Conservation (phyloP, 306 rosid genomes). For the Carpinus viminea region DNA sequence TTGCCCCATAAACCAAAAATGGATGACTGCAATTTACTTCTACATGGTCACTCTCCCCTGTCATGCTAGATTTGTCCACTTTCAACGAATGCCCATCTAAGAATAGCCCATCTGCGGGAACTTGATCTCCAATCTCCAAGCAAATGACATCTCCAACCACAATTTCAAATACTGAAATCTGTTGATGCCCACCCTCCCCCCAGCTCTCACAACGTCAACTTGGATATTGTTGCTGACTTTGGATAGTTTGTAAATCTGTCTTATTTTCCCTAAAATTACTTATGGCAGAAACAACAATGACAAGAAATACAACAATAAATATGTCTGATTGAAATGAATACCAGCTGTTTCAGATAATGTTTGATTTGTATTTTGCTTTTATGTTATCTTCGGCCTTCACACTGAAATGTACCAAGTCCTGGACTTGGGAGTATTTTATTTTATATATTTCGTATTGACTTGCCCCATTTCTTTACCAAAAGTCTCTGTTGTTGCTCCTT, state of each 20-base stretch:
- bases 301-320: constrained; percentile 21
- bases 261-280: constrained; percentile 20
- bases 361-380: too few species aligned
- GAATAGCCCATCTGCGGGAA: constrained; percentile 37
- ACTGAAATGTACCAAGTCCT: too few species aligned
- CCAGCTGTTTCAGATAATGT: too few species aligned
- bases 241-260: constrained; percentile 13
- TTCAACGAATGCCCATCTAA: constrained; percentile 18
- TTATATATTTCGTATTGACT: too few species aligned
- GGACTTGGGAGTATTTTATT: too few species aligned
- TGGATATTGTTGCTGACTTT: background rate
- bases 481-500: too few species aligned
- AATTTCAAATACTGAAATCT: constrained; percentile 1
- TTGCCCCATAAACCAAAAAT: constrained; percentile 32
- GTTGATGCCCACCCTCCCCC: background rate
- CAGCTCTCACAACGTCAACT: constrained; percentile 23
- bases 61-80: constrained; percentile 27
- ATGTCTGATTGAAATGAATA: too few species aligned
- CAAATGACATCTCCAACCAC: background rate
- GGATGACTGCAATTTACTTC: constrained; percentile 19
- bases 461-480: too few species aligned
- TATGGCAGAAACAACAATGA: constrained; percentile 7
- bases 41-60: constrained; percentile 30
- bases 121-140: constrained; percentile 32
- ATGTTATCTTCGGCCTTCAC: too few species aligned